Conservation (phyloP, 495 filamentous ascomycete species). For the Durotheca rogersii region DNA sequence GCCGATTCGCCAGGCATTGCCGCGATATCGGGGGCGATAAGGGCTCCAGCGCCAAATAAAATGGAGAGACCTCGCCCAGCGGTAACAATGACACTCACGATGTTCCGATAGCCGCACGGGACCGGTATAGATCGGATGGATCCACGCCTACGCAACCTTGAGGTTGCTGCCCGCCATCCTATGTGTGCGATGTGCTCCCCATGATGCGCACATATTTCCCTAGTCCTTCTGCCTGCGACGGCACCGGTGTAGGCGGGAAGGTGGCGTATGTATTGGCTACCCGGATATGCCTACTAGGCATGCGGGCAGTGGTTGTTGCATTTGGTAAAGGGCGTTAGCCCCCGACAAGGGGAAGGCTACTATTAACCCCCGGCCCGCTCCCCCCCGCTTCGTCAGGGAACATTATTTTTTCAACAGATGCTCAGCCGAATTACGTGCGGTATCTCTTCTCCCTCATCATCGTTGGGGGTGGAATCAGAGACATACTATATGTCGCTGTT, state of each 20-base stretch:
- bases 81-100: not conserved
- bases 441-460: not conserved
- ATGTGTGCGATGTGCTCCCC: not conserved
- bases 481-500: not conserved
- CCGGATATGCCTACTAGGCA: not conserved
- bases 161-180: not conserved
- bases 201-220: conserved; percentile 2
- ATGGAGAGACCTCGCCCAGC: not conserved
- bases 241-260: conserved; percentile 8
- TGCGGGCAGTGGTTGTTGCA: conserved; percentile 14
- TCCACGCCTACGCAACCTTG: not conserved
- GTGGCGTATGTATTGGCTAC: not conserved
- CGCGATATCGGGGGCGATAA: conserved; percentile 28
- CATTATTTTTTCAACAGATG: not conserved
- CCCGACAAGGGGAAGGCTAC: conserved; percentile 4
- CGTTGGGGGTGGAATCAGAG: not conserved
- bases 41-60: conserved; percentile 1
- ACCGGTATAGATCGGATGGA: too few relatives aligned
- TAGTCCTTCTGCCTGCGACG: conserved; percentile 9
- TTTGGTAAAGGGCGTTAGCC: conserved; percentile 14
- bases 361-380: conserved; percentile 15
- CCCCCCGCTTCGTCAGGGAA: conserved; percentile 19
- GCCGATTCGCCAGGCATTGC: conserved; percentile 21
- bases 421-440: not conserved
- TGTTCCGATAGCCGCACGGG: conserved; percentile 7